Evolutionary conservation across 2,329 filamentous ascomycete species (phyloP).

Genomic region (Fusarium bactridioides): DNA sequence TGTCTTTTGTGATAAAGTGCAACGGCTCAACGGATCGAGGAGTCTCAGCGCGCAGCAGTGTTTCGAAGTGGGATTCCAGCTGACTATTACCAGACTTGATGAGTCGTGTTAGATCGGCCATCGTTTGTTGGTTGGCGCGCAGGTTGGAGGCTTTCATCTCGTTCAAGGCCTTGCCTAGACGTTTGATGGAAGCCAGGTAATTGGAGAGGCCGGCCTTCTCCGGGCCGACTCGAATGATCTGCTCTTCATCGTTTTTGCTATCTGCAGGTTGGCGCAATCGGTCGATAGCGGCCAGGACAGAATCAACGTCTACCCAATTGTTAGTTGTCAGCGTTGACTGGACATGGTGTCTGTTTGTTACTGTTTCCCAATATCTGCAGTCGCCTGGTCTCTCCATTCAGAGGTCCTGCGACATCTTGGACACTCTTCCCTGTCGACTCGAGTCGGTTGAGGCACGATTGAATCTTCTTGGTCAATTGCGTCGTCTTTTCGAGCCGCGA

Average conservation of each 20-base stretch:
- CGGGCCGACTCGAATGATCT: conserved; percentile 87
- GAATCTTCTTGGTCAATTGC: conserved; percentile 93
- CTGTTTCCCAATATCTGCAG: conserved; percentile 87
- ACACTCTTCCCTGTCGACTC: conserved; percentile 91
- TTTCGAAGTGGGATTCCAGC: conserved; percentile 84
- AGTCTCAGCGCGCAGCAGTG: conserved; percentile 77
- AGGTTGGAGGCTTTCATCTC: conserved; percentile 92
- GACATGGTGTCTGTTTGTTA: conserved; percentile 44
- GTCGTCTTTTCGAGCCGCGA: conserved; percentile 89
- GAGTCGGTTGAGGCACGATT: conserved; percentile 82
- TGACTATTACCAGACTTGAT: conserved; percentile 82
- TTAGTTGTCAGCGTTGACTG: conserved; percentile 18
- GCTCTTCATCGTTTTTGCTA: conserved; percentile 89
- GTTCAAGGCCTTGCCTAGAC: conserved; percentile 81
- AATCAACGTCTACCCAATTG: conserved; percentile 74
- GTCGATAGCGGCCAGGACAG: conserved; percentile 85
- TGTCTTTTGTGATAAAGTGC: conserved; percentile 90
- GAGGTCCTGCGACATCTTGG: conserved; percentile 88
- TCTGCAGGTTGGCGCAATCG: conserved; percentile 89
- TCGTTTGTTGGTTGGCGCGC: conserved; percentile 88
- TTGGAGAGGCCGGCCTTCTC: conserved; percentile 81
- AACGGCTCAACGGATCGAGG: conserved; percentile 85
- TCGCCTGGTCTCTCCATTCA: conserved; percentile 90
- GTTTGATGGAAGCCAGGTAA: conserved; percentile 89
- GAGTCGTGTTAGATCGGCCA: conserved; percentile 79